Evolutionary conservation across 192 early-diverging fungal species (phyloP), one percentile per base, ranked within the genome.

Genomic region (Coemansia pectinata): DNA sequence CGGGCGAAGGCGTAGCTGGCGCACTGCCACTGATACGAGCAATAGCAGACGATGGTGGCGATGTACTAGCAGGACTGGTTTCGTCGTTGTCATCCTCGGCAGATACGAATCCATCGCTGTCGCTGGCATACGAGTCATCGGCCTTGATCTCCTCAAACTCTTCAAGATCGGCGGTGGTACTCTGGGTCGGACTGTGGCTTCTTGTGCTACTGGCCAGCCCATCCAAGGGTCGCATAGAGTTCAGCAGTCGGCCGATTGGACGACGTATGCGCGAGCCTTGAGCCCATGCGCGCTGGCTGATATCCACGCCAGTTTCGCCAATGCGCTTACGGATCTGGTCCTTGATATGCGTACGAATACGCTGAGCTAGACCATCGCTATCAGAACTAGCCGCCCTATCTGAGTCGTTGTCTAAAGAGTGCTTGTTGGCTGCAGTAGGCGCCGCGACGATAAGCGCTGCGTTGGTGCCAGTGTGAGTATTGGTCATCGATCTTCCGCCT

Each of bases 31-130:
- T 44, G 23, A 6, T 19, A 55, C 34, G 14, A 33, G 31, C 5
- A 34, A 2, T 17, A n/a, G 5, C 57, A 17, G 57, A 36, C 17
- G 29, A 29, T 25, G 53, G 34, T 6, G 25, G 25, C 25, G 52
- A 27, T 29, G 52, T 36, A 33, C 31, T 59, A 57, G 34, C 34
- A 42, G 39, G n/a, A 27, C 44, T 58, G 52, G 5, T 62, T 1
- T 36, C 57, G 44, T 64, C 70, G 60, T 77, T 72, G 3, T 68
- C 45, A 40, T 82, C 79, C n/a, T 82, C 79, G 3, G 79, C 79
- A 2, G 79, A 82, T 1, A 82, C 74, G 71, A 85, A 84, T 9
- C 85, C 76, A 17, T 86, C 85, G 62, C 73, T 74, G 36, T 80
- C 83, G 64, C 75, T 74, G 36, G 58, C 73, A 21, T 67, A 74